Conservation (phyloP, 305 asterid species). For the Solanum hybrid region DNA sequence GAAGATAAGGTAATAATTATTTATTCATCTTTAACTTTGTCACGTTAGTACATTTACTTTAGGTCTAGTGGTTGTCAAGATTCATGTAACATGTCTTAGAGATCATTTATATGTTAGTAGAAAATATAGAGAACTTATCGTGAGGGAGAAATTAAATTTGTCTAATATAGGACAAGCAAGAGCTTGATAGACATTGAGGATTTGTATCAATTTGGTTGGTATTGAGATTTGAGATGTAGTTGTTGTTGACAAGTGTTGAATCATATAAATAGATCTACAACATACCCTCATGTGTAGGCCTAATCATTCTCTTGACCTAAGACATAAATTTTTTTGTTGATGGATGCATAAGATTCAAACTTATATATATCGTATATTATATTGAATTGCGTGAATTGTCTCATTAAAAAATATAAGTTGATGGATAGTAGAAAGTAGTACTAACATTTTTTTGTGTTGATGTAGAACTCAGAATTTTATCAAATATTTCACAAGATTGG, state of each 20-base stretch:
- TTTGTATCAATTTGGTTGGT: neutral
- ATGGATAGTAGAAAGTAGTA: neutral
- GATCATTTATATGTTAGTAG: neutral
- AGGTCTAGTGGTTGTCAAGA: neutral
- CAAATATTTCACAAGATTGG: constrained; percentile 8
- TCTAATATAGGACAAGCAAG: neutral
- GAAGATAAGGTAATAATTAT: constrained; percentile 9
- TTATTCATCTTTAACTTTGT: neutral
- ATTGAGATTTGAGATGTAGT: neutral
- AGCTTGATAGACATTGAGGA: neutral
- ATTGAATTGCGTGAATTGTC: neutral
- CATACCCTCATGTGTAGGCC: neutral
- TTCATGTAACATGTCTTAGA: neutral
- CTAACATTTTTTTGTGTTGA: neutral
- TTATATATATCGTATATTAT: neutral
- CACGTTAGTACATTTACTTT: neutral
- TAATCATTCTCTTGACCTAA: neutral
- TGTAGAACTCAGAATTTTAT: neutral
- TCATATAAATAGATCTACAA: neutral
- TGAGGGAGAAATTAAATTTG: neutral
- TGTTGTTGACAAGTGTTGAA: neutral
- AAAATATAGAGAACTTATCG: neutral
- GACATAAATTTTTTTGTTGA: neutral
- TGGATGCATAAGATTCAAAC: neutral
- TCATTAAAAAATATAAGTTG: neutral